Conservation (phyloP, 768 basidiomycete genomes). For the Paxillus involutus region DNA sequence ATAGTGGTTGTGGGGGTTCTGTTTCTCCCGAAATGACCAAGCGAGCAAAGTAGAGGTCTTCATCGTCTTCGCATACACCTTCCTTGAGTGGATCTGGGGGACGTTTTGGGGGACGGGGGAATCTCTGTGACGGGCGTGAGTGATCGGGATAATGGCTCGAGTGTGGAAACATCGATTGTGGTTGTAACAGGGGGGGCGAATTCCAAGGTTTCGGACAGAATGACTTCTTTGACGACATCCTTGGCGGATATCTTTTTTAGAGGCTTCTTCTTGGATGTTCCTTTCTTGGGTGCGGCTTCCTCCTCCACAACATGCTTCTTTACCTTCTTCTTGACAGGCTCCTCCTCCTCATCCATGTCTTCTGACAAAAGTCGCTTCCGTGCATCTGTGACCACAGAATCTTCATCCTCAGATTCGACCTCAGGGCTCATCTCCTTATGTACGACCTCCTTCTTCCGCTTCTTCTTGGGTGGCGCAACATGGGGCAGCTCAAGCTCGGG, state of each 20-base stretch:
- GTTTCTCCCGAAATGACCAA: constrained; percentile 27
- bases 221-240: constrained; percentile 47
- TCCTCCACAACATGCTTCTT: constrained; percentile 28
- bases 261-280: constrained; percentile 33
- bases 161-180: constrained; percentile 46
- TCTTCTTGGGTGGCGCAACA: constrained; percentile 55
- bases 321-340: constrained; percentile 45
- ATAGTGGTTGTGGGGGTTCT: constrained; percentile 24
- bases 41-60: constrained; percentile 81
- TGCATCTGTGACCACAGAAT: constrained; percentile 30
- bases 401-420: constrained; percentile 65
- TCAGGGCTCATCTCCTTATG: constrained; percentile 40
- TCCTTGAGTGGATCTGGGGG: constrained; percentile 53
- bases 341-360: constrained; percentile 36
- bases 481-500: constrained; percentile 34
- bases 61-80: constrained; percentile 80
- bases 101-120: constrained; percentile 40
- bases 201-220: constrained; percentile 48
- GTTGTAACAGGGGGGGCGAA: constrained; percentile 51
- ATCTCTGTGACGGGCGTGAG: constrained; percentile 48
- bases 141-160: constrained; percentile 49
- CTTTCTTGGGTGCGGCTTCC: constrained; percentile 25
- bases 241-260: constrained; percentile 34
- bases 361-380: constrained; percentile 50
- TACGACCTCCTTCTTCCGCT: constrained; percentile 48